Base-by-base conservation (phyloP, 176 grass and related monocot genomes). In the Raddia guianensis region DNA sequence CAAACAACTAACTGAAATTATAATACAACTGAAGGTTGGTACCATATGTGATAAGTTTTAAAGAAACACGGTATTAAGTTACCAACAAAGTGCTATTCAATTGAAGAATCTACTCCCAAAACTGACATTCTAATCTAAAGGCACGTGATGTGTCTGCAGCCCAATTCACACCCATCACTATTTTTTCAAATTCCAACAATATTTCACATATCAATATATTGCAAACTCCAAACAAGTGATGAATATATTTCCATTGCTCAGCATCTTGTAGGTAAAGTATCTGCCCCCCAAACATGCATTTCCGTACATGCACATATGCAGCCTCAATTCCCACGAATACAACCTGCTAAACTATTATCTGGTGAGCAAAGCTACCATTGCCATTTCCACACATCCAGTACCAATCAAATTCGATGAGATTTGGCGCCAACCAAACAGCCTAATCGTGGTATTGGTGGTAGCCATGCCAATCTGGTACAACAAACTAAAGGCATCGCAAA, bases 391-490 rank as follows among this genome's bases (percentile, higher is more conserved):
- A 37, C 32, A 74, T 14, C 8, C 21, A 67, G 18, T 50, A 43
- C 51, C 48, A 67, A 74, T 50, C 40, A 49, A 87, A 77, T 37
- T 64, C 1, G 21, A 18, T 18, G 49, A 44, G 74, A 74, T 55
- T 59, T 20, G 49, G 37, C 58, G 66, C 61, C 48, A 1, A 46
- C 21, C 21, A 55, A 10, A 46, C 35, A 37, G 32, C 15, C 27
- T 68, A 69, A 4, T 69, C 19, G 52, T 4, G 21, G 27, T 20
- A 46, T 12, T 66, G 54, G 35, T 14, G 21, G 10, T 37, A 53
- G 48, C 16, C 32, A 48, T 14, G 37, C 68, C 40, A 72, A 77
- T 55, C 15, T 9, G 16, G 49, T 15, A 57, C 76, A 82, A 65
- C 37, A 56, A 27, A 18, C 3, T 65, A 66, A 14, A 77, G 49